Conservation (phyloP, 805 yeast species). For the Wickerhamomyces tratensis region DNA sequence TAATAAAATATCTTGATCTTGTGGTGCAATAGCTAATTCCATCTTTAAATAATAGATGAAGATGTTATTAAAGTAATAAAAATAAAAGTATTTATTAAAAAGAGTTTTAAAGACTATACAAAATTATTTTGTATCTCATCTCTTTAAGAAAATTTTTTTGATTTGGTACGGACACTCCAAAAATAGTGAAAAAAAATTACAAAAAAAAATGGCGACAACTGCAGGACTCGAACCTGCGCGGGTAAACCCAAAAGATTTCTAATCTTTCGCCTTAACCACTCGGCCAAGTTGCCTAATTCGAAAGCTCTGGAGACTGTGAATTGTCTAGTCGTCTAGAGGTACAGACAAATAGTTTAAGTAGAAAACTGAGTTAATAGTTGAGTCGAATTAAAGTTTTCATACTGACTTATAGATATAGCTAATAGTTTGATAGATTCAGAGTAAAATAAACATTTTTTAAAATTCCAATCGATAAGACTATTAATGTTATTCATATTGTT, state of each 20-base stretch:
- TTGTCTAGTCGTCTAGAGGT: neutral
- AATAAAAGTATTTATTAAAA: too few relatives aligned
- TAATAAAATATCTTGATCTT: slow-evolving; percentile 63
- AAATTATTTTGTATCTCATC: neutral
- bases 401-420: too few relatives aligned
- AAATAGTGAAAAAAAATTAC: neutral
- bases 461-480: too few relatives aligned
- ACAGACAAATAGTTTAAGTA: too few relatives aligned
- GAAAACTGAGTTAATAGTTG: too few relatives aligned
- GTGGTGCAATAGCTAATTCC: slow-evolving; percentile 71
- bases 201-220: slow-evolving; percentile 45
- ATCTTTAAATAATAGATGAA: slow-evolving; percentile 18
- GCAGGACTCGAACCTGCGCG: slow-evolving; percentile 68
- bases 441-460: too few relatives aligned
- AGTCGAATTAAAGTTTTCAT: too few relatives aligned
- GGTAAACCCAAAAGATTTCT: slow-evolving; percentile 51
- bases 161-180: too few relatives aligned
- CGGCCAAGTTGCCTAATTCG: slow-evolving; percentile 41
- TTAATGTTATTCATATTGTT: too few relatives aligned
- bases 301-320: neutral
- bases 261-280: slow-evolving; percentile 61
- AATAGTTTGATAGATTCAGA: too few relatives aligned
- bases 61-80: too few relatives aligned
- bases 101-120: neutral
- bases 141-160: neutral